A percentile compares a stretch with the other conserved stretches of the same genome.
Conservation (phyloP, 257 asterid species). For the Galeopsis tetrahit region DNA sequence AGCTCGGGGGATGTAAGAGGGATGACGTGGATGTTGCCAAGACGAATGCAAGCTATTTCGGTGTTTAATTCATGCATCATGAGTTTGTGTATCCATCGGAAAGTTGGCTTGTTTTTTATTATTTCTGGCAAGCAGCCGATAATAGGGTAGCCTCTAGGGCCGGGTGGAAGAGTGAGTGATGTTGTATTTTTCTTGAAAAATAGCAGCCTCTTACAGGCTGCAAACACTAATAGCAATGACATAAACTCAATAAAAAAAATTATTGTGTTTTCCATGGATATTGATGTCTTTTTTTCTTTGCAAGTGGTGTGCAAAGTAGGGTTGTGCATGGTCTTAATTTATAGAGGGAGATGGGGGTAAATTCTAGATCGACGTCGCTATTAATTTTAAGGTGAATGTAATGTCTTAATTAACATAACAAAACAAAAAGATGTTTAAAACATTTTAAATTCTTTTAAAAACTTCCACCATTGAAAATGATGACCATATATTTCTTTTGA, state of each 20-base stretch:
- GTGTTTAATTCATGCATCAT: slow-evolving; percentile 37
- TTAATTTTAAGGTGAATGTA: too few relatives aligned
- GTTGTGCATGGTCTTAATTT: neutral
- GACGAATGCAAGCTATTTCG: slow-evolving; percentile 41
- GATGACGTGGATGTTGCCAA: slow-evolving; percentile 35
- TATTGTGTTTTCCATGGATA: slow-evolving; percentile 1
- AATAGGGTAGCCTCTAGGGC: slow-evolving; percentile 31
- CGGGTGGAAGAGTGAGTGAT: slow-evolving; percentile 33
- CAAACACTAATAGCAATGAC: neutral
- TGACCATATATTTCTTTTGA: too few relatives aligned
- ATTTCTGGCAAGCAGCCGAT: slow-evolving; percentile 35
- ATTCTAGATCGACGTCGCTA: neutral
- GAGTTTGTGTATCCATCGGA: slow-evolving; percentile 41
- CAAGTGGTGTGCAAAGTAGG: neutral
- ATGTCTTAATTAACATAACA: too few relatives aligned
- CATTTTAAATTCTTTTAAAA: too few relatives aligned
- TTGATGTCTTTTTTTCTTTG: too few relatives aligned
- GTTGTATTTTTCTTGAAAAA: neutral
- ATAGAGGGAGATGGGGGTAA: neutral
- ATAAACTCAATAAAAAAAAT: neutral
- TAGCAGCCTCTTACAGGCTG: neutral
- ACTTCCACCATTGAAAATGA: too few relatives aligned
- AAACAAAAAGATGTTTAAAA: too few relatives aligned
- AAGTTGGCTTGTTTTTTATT: slow-evolving; percentile 28
- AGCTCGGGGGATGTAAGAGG: slow-evolving; percentile 41